Conservation (phyloP, 1,284 basidiomycete species). For the Testicularia cyperi region DNA sequence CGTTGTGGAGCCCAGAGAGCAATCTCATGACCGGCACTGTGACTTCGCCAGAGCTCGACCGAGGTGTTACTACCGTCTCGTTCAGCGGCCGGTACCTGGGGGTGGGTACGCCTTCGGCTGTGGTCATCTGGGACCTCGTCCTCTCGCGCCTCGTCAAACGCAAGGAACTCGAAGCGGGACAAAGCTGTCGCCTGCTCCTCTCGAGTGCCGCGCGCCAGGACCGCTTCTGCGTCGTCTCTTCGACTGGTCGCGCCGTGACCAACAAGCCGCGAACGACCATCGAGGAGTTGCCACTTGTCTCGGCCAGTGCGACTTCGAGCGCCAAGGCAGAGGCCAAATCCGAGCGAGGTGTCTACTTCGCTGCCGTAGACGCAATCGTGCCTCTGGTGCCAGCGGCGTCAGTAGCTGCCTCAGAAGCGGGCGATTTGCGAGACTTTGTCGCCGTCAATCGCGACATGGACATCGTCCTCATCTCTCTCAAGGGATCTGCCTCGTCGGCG, state of each 20-base stretch:
- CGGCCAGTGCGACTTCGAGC: too few species aligned
- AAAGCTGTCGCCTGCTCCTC: slow-evolving; percentile 6
- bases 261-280: too few species aligned
- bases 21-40: slow-evolving; percentile 72
- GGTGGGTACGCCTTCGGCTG: slow-evolving; percentile 12
- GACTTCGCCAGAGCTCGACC: slow-evolving; percentile 37
- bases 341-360: too few species aligned
- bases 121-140: slow-evolving; percentile 54
- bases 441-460: slow-evolving; percentile 41
- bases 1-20: slow-evolving; percentile 74
- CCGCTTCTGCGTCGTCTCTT: slow-evolving; percentile 4
- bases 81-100: slow-evolving; percentile 49
- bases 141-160: slow-evolving; percentile 33
- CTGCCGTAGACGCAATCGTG: slow-evolving; percentile 9
- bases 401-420: slow-evolving; percentile 4
- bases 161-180: slow-evolving; percentile 10
- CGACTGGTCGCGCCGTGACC: too few species aligned
- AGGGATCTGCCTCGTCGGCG: slow-evolving; percentile 25
- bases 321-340: too few species aligned
- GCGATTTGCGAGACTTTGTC: slow-evolving; percentile 17
- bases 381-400: slow-evolving; percentile 16
- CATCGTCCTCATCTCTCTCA: slow-evolving; percentile 31
- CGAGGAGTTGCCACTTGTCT: too few species aligned
- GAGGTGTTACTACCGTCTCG: slow-evolving; percentile 10
- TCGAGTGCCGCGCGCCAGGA: background rate